These are phyloP conservation scores for Trichocladium uniseriatum DNA, from an alignment of 495 filamentous ascomycete genomes.

Conservation along the genomic window DNA sequence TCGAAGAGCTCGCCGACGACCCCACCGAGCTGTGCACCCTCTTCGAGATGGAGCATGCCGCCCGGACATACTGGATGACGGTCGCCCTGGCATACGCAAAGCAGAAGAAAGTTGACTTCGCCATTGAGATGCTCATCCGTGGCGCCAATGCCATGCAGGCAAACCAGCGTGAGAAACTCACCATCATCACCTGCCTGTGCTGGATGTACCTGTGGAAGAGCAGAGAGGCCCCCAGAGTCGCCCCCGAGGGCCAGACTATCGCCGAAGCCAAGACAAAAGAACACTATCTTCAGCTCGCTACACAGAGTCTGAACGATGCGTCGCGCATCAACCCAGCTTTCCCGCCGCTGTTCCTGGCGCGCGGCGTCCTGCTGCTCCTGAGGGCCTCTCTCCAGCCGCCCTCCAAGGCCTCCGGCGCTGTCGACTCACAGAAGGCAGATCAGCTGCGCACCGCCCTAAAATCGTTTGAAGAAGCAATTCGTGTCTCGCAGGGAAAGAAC, in stretches of 20 bases:
- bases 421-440: constrained; percentile 69
- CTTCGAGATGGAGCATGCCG: constrained; percentile 82
- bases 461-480: constrained; percentile 85
- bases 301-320: constrained; percentile 82
- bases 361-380: constrained; percentile 79
- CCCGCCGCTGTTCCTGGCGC: constrained; percentile 79
- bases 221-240: constrained; percentile 73
- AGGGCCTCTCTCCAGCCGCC: constrained; percentile 76
- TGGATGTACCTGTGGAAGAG: constrained; percentile 93
- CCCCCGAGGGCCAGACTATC: constrained; percentile 47
- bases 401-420: constrained; percentile 53
- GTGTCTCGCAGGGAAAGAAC: constrained; percentile 72
- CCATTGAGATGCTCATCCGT: constrained; percentile 85
- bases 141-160: constrained; percentile 65
- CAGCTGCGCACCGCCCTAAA: constrained; percentile 74
- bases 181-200: constrained; percentile 71
- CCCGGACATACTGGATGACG: constrained; percentile 86
- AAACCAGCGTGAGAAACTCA: constrained; percentile 74
- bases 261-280: constrained; percentile 84
- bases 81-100: constrained; percentile 96
- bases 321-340: constrained; percentile 88
- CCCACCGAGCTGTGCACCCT: constrained; percentile 91
- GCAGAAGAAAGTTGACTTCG: constrained; percentile 82
- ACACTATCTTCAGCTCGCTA: constrained; percentile 82
- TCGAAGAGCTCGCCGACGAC: constrained; percentile 84